Base-by-base conservation (phyloP, 2,329 filamentous ascomycete species). In the Sporothrix luriei region DNA sequence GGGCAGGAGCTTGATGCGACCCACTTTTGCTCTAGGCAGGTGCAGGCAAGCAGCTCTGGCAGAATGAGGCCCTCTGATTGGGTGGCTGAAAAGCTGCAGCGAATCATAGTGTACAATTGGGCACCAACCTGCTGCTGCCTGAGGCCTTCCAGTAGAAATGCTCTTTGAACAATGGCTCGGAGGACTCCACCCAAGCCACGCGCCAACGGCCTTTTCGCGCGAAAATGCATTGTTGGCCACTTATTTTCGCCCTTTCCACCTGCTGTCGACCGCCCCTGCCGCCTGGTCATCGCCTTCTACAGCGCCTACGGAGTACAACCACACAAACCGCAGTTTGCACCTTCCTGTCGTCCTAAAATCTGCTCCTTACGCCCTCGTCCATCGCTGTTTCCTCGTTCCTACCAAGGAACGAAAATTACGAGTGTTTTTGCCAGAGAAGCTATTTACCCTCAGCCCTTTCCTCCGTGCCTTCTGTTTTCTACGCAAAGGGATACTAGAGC, bases 91-190 rank as follows among this genome's bases (percentile, higher is more conserved):
- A 7, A 52, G 40, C 19, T 14, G 16, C 40, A 52, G 61, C 69
- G 67, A 67, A 71, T 69, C 67, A 67, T 48, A 54, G 55, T 21
- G 38, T 33, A 67, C 54, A 69, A 69, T 62, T 64, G 48, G 69
- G 61, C 52, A 69, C 52, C 61, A 61, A 62, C 4, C 29, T 14
- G n/a, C 68, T 69, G 59, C 68, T 69, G 68, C 68, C 68, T 69
- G 68, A 69, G 68, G 68, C 59, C 38, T 38, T 24, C 16, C 21
- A 7, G 52, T 29, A n/a, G 19, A 38, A 49, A 10, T 48, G n/a
- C 40, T 5, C 26, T n/a, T 51, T 19, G 19, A 16, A 49, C 40
- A 43, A 43, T 43, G 40, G 40, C 40, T 43, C 40, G 7, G 9
- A 26, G 5, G 61, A 19, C 61, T 64, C 65, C 54, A 68, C 66